phyloP scores from a whole-genome alignment of 306 rosid genomes.

The Acacia melanoxylon region DNA sequence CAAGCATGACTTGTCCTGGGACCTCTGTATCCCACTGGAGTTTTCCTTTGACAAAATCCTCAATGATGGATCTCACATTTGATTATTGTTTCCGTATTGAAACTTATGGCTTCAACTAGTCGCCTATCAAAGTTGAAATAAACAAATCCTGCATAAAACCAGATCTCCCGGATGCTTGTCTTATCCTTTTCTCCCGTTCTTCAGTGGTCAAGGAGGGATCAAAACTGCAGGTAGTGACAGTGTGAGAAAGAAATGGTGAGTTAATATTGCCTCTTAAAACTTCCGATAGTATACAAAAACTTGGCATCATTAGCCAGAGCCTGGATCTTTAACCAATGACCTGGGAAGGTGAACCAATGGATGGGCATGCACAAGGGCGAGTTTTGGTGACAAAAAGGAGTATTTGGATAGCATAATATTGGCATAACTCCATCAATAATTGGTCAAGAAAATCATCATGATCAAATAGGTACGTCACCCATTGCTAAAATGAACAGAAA shows the following conservation, averaged over 20 bases:
- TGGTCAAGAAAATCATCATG: not conserved
- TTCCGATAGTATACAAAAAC: not conserved
- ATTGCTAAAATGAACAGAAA: not conserved
- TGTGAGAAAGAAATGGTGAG: not conserved
- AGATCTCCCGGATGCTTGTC: constrained; percentile 82
- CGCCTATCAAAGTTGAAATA: constrained; percentile 62
- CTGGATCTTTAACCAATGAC: not conserved
- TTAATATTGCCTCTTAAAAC: not conserved
- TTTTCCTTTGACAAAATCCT: constrained; percentile 39
- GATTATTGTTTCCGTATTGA: constrained; percentile 33
- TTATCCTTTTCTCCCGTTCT: constrained; percentile 78
- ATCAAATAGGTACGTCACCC: not conserved
- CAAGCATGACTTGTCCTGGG: constrained; percentile 27
- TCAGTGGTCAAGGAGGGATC: constrained; percentile 83
- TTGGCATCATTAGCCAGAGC: not conserved
- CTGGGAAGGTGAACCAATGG: not conserved
- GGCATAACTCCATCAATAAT: not conserved
- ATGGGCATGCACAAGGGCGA: not conserved
- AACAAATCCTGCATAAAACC: constrained; percentile 86
- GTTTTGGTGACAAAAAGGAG: not conserved
- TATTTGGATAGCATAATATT: not conserved
- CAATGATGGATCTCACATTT: constrained; percentile 35
- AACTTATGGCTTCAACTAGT: constrained; percentile 47
- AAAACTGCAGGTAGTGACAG: constrained; percentile 52
- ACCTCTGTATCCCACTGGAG: constrained; percentile 39